Evolutionary conservation across 768 basidiomycete species (phyloP).

Genomic region (Saitozyma podzolica): DNA sequence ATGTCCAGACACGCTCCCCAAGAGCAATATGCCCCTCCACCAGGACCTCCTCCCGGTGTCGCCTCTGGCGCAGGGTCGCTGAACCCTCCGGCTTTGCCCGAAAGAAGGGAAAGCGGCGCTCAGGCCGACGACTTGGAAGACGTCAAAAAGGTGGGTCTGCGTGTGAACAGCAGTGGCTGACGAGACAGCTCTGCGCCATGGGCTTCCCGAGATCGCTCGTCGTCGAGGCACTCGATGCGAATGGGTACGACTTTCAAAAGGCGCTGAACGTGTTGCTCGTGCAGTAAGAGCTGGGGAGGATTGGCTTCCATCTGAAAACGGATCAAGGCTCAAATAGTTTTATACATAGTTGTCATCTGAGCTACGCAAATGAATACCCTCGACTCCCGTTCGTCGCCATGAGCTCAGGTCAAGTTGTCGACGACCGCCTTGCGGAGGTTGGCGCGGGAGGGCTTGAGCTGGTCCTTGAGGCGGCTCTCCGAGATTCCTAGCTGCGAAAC

Average conservation of each 20-base stretch:
- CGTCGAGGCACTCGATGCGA: slow-evolving; percentile 76
- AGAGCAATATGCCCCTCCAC: slow-evolving; percentile 43
- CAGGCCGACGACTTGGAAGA: slow-evolving; percentile 51
- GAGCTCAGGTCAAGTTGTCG: background rate
- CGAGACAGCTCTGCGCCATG: slow-evolving; percentile 81
- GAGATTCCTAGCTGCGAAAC: background rate
- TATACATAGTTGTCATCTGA: no score
- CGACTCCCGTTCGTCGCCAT: no score
- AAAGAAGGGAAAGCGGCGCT: slow-evolving; percentile 28
- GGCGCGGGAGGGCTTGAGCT: slow-evolving; percentile 12
- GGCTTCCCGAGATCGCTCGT: slow-evolving; percentile 84
- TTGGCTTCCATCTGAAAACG: no score
- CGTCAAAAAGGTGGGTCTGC: slow-evolving; percentile 53
- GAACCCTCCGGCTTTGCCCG: slow-evolving; percentile 24
- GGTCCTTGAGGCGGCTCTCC: slow-evolving; percentile 16
- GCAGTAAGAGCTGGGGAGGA: background rate
- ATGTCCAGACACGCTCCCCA: slow-evolving; percentile 5
- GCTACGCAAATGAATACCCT: no score
- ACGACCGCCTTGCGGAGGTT: slow-evolving; percentile 13
- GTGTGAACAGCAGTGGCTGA: slow-evolving; percentile 64
- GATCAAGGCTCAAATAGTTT: no score
- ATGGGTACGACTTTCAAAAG: slow-evolving; percentile 76
- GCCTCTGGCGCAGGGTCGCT: background rate
- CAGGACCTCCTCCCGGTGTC: slow-evolving; percentile 46
- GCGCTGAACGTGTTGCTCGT: slow-evolving; percentile 72